Evolutionary conservation across 805 yeast species (phyloP).

Genomic region (Yamadazyma olivae): DNA sequence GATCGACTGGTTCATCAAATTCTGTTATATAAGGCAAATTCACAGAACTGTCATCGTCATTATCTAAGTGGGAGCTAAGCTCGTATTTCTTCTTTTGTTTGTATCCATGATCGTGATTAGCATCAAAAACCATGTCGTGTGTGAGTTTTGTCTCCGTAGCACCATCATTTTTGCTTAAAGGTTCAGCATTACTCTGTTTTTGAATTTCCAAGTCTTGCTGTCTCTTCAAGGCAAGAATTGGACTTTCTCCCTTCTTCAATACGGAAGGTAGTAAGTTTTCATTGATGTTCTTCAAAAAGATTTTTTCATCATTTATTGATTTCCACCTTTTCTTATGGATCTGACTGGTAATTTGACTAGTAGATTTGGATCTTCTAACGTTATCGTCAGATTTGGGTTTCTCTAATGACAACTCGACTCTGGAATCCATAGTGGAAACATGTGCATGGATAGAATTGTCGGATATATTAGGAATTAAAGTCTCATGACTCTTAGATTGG

Average conservation of each 20-base stretch:
- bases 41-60: conserved; percentile 1
- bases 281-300: conserved; percentile 25
- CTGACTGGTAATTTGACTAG: conserved; percentile 14
- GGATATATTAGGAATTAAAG: conserved; percentile 11
- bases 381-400: conserved; percentile 1
- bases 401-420: not conserved
- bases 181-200: not conserved
- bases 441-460: conserved; percentile 10
- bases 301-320: conserved; percentile 27
- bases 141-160: not conserved
- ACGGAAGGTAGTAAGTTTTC: conserved; percentile 33
- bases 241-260: conserved; percentile 29
- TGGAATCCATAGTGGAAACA: too few relatives aligned
- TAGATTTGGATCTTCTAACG: conserved; percentile 25
- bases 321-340: conserved; percentile 17
- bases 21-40: conserved; percentile 22
- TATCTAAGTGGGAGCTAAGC: not conserved
- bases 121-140: not conserved
- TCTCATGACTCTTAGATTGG: conserved; percentile 10
- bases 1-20: conserved; percentile 20
- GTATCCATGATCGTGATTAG: too few relatives aligned
- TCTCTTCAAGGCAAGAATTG: conserved; percentile 24
- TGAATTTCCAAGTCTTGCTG: conserved; percentile 11
- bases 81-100: conserved; percentile 4
- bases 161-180: not conserved